phyloP scores from a whole-genome alignment of 441 rosid genomes.

The Erysimum cheiri region DNA sequence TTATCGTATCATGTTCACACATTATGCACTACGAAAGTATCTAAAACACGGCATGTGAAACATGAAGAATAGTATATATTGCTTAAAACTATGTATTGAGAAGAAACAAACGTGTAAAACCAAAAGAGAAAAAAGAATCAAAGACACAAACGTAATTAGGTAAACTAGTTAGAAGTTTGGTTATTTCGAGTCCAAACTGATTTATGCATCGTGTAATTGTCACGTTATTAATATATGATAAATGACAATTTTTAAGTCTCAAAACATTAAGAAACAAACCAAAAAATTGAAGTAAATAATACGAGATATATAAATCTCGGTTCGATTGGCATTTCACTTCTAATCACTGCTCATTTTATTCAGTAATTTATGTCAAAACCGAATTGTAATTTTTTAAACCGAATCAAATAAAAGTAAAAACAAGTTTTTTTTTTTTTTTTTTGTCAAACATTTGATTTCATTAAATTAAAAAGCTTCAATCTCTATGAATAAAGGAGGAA shows the following conservation, averaged over 20 bases:
- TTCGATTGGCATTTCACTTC: too few relatives aligned
- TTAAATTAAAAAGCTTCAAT: too few relatives aligned
- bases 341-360: background rate
- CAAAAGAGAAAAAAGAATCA: background rate
- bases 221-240: background rate
- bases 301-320: background rate
- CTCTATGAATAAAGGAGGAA: too few relatives aligned
- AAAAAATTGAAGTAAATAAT: background rate
- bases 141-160: background rate
- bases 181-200: conserved; percentile 6
- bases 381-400: background rate
- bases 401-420: background rate
- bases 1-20: conserved; percentile 14
- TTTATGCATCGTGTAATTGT: background rate
- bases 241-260: background rate
- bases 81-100: conserved; percentile 1
- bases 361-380: background rate
- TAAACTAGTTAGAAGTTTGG: conserved; percentile 2
- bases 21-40: conserved; percentile 3
- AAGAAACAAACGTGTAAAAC: background rate
- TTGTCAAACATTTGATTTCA: too few relatives aligned
- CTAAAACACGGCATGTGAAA: conserved; percentile 5
- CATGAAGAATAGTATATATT: conserved; percentile 21
- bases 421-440: too few relatives aligned
- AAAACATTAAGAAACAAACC: background rate